Conservation (phyloP, 495 filamentous ascomycete genomes). For the Trichocladium uniseriatum region DNA sequence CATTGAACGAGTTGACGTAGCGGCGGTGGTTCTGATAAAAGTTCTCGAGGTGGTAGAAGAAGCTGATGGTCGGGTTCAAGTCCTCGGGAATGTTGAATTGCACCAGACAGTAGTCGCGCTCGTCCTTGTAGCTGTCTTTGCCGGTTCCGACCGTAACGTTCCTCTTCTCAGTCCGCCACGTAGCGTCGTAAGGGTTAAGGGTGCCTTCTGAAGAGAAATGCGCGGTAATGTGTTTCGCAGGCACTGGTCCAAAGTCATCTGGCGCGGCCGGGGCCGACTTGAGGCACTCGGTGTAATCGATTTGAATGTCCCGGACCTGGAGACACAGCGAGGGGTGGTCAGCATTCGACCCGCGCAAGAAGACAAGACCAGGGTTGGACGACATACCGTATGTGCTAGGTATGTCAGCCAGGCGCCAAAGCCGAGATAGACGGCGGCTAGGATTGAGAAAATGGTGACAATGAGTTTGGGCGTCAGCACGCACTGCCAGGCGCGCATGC, state of each 20-base stretch:
- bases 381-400: conserved; percentile 24
- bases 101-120: conserved; percentile 48
- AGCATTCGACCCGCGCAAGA: conserved; percentile 4
- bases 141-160: conserved; percentile 7
- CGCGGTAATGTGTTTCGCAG: conserved; percentile 45
- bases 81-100: conserved; percentile 68
- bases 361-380: not conserved
- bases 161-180: conserved; percentile 18
- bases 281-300: conserved; percentile 81
- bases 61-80: conserved; percentile 67
- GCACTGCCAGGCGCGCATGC: conserved; percentile 31
- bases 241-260: conserved; percentile 34
- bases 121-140: conserved; percentile 12
- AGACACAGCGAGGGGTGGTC: conserved; percentile 22
- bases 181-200: conserved; percentile 20
- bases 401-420: conserved; percentile 29
- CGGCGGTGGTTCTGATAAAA: conserved; percentile 99
- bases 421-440: conserved; percentile 28
- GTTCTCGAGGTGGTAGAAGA: conserved; percentile 94
- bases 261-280: conserved; percentile 45
- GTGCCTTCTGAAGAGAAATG: conserved; percentile 51
- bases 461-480: conserved; percentile 32
- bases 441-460: conserved; percentile 29
- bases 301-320: conserved; percentile 79
- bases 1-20: conserved; percentile 83